Base-by-base conservation (phyloP, 805 yeast species). In the Priceomyces fermenticarens region DNA sequence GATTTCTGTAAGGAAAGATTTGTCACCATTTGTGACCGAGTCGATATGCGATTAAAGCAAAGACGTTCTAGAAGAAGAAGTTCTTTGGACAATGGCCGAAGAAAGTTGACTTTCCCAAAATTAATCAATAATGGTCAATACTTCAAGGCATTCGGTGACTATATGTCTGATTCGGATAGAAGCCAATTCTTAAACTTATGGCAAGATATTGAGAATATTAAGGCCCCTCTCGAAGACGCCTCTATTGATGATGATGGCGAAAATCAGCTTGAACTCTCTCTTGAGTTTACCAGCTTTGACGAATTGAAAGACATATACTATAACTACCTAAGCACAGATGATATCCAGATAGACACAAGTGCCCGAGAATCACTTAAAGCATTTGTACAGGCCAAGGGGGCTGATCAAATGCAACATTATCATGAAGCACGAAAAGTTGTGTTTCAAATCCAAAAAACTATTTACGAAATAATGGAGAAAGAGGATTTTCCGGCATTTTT, bases 211-310 rank as follows among this genome's bases (percentile, higher is more conserved):
- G 85, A 87, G 45, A 69, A 75, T 0, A 72, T 87, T 30, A 78
- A 80, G 50, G 85, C 85, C 36, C 96, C 97, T 0, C 58, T 89
- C 12, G 87, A 81, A 46, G 85, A 76, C 42, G 32, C 54, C 15
- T 41, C 53, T 16, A 41, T 54, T 4, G 60, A 62, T 32, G 56
- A 63, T 15, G 54, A 55, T 33, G 62, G 58, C 1, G 55, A 51
- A 15, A 55, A 58, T 36, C 60, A 49, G 30, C 55, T 74, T 44
- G 52, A 68, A 1, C 44, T 71, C 4, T 63, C 68, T 2, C 51
- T 67, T 10, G 78, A 72, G 41, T 62, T 73, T 37, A 59, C 77
- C 0, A 78, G 75, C 36, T 59, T 67, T 3, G 78, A 74, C 5
- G 89, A 83, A 41, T 72, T 85, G 8, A 55, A 62, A 6, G 69